Percentiles rank a stretch among this genome's conserved stretches.
These are phyloP conservation scores for Firmiana major DNA, from an alignment of 345 rosid genomes.

Conservation along the genomic window DNA sequence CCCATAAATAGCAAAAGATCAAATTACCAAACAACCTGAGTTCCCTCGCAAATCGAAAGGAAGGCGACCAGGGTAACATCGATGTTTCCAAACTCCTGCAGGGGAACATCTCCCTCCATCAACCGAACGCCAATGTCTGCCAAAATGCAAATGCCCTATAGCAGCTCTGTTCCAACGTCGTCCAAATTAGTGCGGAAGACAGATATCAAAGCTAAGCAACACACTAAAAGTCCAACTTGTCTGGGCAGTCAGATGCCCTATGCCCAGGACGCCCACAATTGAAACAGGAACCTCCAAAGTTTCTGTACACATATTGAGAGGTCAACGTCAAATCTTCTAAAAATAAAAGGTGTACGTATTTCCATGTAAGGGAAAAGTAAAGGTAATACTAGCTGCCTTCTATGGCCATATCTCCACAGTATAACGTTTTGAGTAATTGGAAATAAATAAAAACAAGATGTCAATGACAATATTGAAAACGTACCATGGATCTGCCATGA, in stretches of 20 bases:
- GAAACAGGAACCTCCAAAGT: conserved; percentile 86
- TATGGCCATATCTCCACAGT: neutral
- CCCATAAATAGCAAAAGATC: too few relatives aligned
- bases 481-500: neutral
- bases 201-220: neutral
- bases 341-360: neutral
- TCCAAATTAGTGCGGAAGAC: neutral
- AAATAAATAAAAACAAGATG: neutral
- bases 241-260: conserved; percentile 85
- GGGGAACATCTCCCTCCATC: neutral
- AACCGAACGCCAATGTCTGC: neutral
- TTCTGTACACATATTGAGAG: conserved; percentile 24
- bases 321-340: neutral
- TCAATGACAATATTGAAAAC: neutral
- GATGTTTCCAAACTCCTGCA: too few relatives aligned
- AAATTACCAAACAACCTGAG: too few relatives aligned
- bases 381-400: neutral
- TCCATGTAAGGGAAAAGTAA: neutral
- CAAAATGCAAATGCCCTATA: neutral
- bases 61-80: too few relatives aligned
- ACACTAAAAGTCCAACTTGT: conserved; percentile 40
- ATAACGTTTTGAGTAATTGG: neutral
- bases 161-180: neutral
- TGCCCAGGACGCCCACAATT: conserved; percentile 77
- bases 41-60: too few relatives aligned